Base-by-base conservation (phyloP, 75 land plant species). In the Gnetum montanum region DNA sequence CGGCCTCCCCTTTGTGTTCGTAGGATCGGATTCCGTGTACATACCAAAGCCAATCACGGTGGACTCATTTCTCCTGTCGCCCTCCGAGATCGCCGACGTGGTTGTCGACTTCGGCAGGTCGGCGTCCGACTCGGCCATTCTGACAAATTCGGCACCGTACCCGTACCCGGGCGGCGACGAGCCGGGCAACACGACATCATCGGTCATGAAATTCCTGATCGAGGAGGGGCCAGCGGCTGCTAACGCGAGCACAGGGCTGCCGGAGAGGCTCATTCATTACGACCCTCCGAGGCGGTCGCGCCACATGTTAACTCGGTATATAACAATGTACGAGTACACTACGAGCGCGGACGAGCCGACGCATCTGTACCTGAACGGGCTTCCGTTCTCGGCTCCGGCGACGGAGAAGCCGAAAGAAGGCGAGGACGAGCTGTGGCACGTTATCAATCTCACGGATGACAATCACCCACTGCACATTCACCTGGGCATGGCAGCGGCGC, bases 81-180 rank as follows among this genome's bases (percentile, higher is more conserved):
- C 92, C 11, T 83, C 92, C 0, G 92, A 87, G 63, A 83, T 76
- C 16, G 75, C 76, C 20, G 92, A 87, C 43, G 70, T 87, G 12
- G 40, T 83, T 23, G 45, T 87, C 20, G 88, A 87, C 53, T 87
- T 87, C 60, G 44, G 77, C 18, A 13, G 27, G 34, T 27, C 25
- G 4, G 29, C 43, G 24, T 36, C 41, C 37, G 34, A 49, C 4
- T 18, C 6, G 22, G 51, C 41, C 35, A 43, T 57, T 1, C 18
- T 70, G 19, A 56, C 60, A 3, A 70, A 70, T 44, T 34, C 46
- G 6, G 78, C 77, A 8, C 43, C 63, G 8, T 66, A 65, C 36
- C 78, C 78, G 13, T 75, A 59, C 26, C 78, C 78, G 8, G 3
- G 5, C 18, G 78, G 78, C 6, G 69, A 59, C 28, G 31, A 65